Percentiles rank a stretch among this genome's conserved stretches.
Conservation (phyloP, 2,329 filamentous ascomycete species). For the Tothia fuscella region DNA sequence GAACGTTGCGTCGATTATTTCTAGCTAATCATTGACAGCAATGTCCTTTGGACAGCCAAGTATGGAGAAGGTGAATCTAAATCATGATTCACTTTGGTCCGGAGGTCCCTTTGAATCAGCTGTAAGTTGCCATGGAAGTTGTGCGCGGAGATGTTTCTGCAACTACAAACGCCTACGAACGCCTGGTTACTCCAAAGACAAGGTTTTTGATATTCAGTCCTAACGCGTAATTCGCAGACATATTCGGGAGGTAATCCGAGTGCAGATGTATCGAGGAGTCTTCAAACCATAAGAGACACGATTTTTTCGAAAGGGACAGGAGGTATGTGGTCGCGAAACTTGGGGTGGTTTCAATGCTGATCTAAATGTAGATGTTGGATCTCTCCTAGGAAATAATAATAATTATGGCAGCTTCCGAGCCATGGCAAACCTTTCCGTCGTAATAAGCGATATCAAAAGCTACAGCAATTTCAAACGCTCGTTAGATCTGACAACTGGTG, state of each 20-base stretch:
- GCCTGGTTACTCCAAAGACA: conserved; percentile 31
- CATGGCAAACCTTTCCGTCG: conserved; percentile 34
- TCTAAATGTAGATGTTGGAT: conserved; percentile 22
- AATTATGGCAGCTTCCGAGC: conserved; percentile 37
- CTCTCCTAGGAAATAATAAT: conserved; percentile 26
- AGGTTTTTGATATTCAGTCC: too few species aligned
- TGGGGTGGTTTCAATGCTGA: neutral
- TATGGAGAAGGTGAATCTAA: conserved; percentile 32
- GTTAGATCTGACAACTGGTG: conserved; percentile 33
- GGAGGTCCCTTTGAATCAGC: conserved; percentile 36
- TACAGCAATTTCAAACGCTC: conserved; percentile 28
- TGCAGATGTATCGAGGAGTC: conserved; percentile 20
- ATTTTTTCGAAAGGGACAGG: conserved; percentile 40
- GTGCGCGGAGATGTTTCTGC: too few species aligned
- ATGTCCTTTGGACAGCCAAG: conserved; percentile 34
- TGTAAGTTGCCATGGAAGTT: too few species aligned
- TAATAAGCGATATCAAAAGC: conserved; percentile 21
- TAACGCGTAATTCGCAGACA: neutral
- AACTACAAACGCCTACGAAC: too few species aligned
- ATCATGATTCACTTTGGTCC: conserved; percentile 39
- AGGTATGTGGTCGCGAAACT: conserved; percentile 18
- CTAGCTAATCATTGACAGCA: conserved; percentile 16
- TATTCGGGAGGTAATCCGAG: conserved; percentile 33
- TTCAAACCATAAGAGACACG: conserved; percentile 32
- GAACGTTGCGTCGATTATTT: neutral